Evolutionary conservation across 2,329 filamentous ascomycete species (phyloP).

Genomic region (Phyllosticta paracitricarpa): DNA sequence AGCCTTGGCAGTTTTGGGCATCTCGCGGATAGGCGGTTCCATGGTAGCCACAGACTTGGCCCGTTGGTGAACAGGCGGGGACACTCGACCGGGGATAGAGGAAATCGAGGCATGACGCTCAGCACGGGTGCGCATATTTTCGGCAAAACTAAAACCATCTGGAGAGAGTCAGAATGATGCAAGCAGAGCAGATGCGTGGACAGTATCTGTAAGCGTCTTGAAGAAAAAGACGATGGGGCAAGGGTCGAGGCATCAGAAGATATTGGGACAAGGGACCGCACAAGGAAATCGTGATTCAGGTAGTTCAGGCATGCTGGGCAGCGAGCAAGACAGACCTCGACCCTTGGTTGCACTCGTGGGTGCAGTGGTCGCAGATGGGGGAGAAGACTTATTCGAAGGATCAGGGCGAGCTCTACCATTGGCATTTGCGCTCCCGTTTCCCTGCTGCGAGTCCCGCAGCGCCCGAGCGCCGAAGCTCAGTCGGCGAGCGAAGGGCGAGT

Average conservation of each 20-base stretch:
- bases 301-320: slow-evolving; percentile 17
- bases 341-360: slow-evolving; percentile 39
- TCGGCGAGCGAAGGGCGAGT: slow-evolving; percentile 61
- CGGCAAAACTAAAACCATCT: slow-evolving; percentile 95
- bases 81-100: slow-evolving; percentile 30
- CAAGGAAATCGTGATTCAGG: slow-evolving; percentile 13
- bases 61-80: slow-evolving; percentile 45
- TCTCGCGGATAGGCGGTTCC: slow-evolving; percentile 46
- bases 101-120: slow-evolving; percentile 57
- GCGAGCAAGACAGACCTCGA: slow-evolving; percentile 47
- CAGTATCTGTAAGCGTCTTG: slow-evolving; percentile 15
- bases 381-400: slow-evolving; percentile 35
- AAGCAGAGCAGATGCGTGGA: slow-evolving; percentile 2
- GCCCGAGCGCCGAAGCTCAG: slow-evolving; percentile 85
- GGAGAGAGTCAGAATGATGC: slow-evolving; percentile 51
- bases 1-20: slow-evolving; percentile 47
- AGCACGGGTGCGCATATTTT: slow-evolving; percentile 85
- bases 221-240: slow-evolving; percentile 23
- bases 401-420: slow-evolving; percentile 50
- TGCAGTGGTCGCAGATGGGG: slow-evolving; percentile 32
- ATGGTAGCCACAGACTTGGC: slow-evolving; percentile 58
- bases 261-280: slow-evolving; percentile 24
- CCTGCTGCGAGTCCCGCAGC: slow-evolving; percentile 56
- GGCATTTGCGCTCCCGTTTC: slow-evolving; percentile 44
- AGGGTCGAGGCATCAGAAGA: not conserved